Base-by-base conservation (phyloP, 2,329 filamentous ascomycete genomes). In the Aspergillus bombycis region DNA sequence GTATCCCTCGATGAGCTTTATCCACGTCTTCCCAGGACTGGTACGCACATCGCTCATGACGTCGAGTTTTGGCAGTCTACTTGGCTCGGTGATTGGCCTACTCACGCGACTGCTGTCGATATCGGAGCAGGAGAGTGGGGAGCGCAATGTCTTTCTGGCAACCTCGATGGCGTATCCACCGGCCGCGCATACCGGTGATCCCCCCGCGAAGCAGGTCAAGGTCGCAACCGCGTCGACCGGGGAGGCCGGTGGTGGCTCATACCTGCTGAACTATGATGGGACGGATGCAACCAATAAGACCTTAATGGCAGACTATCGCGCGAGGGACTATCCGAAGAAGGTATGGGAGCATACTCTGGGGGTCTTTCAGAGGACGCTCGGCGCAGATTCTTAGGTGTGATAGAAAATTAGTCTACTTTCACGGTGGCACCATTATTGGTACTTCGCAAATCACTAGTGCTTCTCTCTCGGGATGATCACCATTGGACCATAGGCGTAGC, bases 291-390 rank as follows among this genome's bases (percentile, higher is more conserved):
- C 67, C 4, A 62, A 67, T 10, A 56, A 67, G n/a, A 55, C 23
- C 21, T 41, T 74, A 10, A 45, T 79, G 45, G 67, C 65, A 41
- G 65, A 64, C 32, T 69, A 74, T 55, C 67, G 74, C 38, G 63
- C 64, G 14, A 58, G 68, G 12, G 70, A 67, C 4, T 69, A 74
- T 38, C 69, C 59, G 8, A 46, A 69, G 55, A 69, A 71, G 62
- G 67, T 78, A 21, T 75, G 70, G 70, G 67, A 75, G 46, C 74
- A 78, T 64, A 72, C 70, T 12, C 41, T 68, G 53, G 61, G 28
- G 14, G 66, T 70, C 19, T 69, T 66, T 26, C 45, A 67, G 28
- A 48, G 67, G 19, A 62, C 67, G 5, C 14, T 46, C 9, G 43
- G 43, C 2, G 14, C 43, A n/a, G 43, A 46, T n/a, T 46, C 43